Percentiles rank a stretch among this genome's conserved stretches.
Conservation (phyloP, 805 yeast species). For the Starmera quercuum region DNA sequence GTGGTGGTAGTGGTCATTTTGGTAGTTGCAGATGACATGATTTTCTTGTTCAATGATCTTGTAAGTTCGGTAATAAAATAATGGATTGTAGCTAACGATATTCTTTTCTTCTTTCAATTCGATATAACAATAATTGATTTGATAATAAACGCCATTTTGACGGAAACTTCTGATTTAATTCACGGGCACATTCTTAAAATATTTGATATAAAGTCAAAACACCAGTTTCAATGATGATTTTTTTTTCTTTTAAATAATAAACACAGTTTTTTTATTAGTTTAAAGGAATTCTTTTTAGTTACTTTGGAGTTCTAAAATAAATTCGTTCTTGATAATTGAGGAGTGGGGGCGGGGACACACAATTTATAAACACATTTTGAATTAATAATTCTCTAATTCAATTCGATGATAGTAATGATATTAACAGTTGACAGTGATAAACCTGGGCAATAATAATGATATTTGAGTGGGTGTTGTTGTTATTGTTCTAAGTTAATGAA, state of each 20-base stretch:
- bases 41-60: neutral
- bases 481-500: too few relatives aligned
- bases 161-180: slow-evolving; percentile 10
- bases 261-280: slow-evolving; percentile 7
- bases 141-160: slow-evolving; percentile 17
- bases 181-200: slow-evolving; percentile 18
- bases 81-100: neutral
- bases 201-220: slow-evolving; percentile 1
- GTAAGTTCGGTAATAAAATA: neutral
- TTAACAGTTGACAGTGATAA: neutral
- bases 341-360: slow-evolving; percentile 10
- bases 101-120: neutral
- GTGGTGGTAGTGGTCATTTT: neutral
- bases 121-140: neutral
- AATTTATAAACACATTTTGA: slow-evolving; percentile 20
- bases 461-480: too few relatives aligned
- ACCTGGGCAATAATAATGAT: too few relatives aligned
- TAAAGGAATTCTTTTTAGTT: neutral
- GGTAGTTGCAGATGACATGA: neutral
- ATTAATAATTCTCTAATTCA: neutral
- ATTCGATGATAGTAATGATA: neutral
- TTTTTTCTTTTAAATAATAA: slow-evolving; percentile 3
- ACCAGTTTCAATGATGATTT: slow-evolving; percentile 6
- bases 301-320: too few relatives aligned
- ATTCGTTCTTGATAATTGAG: too few relatives aligned